A percentile compares a stretch with the other conserved stretches of the same genome.
Conservation (phyloP, 225 moss, liverwort and hornwort genomes). For the Antitrichia curtipendula region DNA sequence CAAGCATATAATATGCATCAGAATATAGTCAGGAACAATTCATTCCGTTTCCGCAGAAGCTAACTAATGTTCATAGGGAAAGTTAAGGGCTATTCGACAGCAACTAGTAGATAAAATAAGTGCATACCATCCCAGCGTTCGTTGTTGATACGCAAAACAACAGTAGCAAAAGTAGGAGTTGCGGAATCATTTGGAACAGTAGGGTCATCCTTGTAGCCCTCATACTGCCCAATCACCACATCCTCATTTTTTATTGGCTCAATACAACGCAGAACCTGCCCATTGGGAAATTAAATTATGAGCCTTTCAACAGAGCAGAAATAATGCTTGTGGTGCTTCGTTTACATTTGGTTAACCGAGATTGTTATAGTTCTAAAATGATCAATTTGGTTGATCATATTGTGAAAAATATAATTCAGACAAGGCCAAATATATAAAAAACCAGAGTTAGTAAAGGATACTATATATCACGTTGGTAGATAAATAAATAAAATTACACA, state of each 20-base stretch:
- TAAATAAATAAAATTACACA: background rate
- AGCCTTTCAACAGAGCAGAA: background rate
- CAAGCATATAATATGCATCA: background rate
- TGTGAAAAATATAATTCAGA: background rate
- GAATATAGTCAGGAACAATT: background rate
- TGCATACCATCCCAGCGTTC: conserved; percentile 87
- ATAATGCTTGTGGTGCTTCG: background rate
- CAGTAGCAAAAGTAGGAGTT: conserved; percentile 77
- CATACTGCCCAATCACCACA: conserved; percentile 84
- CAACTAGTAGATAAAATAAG: background rate
- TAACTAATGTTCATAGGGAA: background rate
- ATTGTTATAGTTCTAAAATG: background rate
- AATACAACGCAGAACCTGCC: conserved; percentile 47
- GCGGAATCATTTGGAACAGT: conserved; percentile 68
- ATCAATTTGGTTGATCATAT: background rate
- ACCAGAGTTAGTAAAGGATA: background rate
- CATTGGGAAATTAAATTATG: background rate
- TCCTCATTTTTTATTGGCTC: conserved; percentile 50
- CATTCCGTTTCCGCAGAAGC: background rate
- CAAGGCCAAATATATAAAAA: background rate
- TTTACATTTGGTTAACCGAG: background rate
- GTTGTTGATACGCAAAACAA: conserved; percentile 66
- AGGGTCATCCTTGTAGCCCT: conserved; percentile 77
- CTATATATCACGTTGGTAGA: background rate
- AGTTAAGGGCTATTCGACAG: background rate